Evolutionary conservation across 2,329 filamentous ascomycete species (phyloP).

Genomic region (Orbilia oligospora): DNA sequence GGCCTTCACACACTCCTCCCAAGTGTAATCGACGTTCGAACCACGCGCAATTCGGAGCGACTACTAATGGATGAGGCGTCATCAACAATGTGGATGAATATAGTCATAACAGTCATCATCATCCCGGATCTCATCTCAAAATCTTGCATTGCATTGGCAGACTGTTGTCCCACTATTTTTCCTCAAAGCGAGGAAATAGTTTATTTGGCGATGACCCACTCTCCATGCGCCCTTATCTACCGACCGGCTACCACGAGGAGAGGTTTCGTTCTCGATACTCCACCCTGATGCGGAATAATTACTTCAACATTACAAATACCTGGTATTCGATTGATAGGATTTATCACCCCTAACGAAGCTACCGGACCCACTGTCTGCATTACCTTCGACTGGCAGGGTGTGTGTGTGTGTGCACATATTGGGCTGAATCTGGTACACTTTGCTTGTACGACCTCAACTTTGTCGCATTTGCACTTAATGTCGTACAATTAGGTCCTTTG

Average conservation of each 20-base stretch:
- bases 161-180: background rate
- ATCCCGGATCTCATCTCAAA: background rate
- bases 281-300: background rate
- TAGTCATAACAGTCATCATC: background rate
- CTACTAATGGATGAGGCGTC: too few relatives aligned
- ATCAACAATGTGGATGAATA: too few relatives aligned
- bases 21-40: too few relatives aligned
- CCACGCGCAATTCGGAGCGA: too few relatives aligned
- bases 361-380: background rate
- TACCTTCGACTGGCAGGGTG: background rate
- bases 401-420: background rate
- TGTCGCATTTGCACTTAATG: background rate
- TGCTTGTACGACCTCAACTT: conserved; percentile 20
- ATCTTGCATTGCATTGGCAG: background rate
- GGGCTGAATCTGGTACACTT: conserved; percentile 8
- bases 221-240: conserved; percentile 10
- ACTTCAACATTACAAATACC: conserved; percentile 7
- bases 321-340: conserved; percentile 1
- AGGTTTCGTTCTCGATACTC: background rate
- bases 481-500: conserved; percentile 2
- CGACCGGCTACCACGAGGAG: background rate
- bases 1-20: too few relatives aligned
- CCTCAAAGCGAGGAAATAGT: background rate
- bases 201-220: background rate
- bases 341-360: background rate